Conservation (phyloP, 164 flowering plant genomes). For the grape (Vitis vinifera) region DNA sequence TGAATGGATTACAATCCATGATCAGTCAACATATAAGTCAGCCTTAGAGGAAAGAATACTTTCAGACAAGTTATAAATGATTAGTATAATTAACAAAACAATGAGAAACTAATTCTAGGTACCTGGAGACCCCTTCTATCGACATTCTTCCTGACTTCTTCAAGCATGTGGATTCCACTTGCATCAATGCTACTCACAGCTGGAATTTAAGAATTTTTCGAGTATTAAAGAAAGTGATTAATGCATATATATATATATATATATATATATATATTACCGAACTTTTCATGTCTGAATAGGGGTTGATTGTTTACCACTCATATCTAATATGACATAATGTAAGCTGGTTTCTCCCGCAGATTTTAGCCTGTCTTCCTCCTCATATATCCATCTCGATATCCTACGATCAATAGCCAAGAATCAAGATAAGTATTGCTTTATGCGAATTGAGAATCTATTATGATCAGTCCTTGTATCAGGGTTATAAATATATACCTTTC, state of each 20-base stretch:
- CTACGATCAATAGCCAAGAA: constrained; percentile 15
- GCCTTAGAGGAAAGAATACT: no score
- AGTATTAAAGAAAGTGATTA: not conserved
- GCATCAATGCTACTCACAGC: constrained; percentile 79
- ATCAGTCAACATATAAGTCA: not conserved
- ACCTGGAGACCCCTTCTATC: constrained; percentile 70
- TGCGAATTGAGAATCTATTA: no score
- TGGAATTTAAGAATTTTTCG: constrained; percentile 16
- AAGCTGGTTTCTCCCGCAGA: constrained; percentile 41
- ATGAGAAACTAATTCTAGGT: not conserved
- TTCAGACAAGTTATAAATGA: no score
- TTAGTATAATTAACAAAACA: not conserved
- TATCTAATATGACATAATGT: constrained; percentile 67
- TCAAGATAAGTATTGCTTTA: no score
- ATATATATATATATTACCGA: no score
- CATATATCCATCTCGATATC: constrained; percentile 62
- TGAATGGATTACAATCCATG: constrained; percentile 4
- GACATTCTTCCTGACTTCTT: constrained; percentile 55
- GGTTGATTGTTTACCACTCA: constrained; percentile 44
- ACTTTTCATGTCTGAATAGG: no score
- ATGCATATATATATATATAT: not conserved
- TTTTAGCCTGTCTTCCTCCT: constrained; percentile 73
- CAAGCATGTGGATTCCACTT: constrained; percentile 77
- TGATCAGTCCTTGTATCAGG: no score
- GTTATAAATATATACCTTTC: constrained; percentile 49